Evolutionary conservation across 441 rosid genomes (phyloP), one percentile per base, ranked within the genome.

Genomic region (Euphorbia corollata): DNA sequence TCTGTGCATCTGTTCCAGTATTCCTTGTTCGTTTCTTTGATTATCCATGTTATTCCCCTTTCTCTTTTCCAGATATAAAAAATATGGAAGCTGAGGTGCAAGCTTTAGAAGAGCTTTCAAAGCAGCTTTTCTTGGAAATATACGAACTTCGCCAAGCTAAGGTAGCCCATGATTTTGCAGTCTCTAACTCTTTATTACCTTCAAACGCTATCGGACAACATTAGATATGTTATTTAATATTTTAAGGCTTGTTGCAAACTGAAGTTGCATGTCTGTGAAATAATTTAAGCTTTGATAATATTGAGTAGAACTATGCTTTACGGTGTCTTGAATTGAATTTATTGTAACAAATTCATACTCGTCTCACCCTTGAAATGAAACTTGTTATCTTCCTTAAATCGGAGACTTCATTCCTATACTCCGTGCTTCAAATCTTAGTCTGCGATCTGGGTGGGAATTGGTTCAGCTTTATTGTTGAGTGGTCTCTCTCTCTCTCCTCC

Each of bases 71-170:
- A 94, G 99, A 91, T 77, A 86, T 91, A 64, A 88, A 85, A 79
- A 86, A 63, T 77, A 77, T 91, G 92, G 98, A 91, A 68, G 93
- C 90, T 6, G 99, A 95, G 89, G 96, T 91, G 61, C 91, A 87
- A 74, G 92, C 90, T 59, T 81, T 91, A 65, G 99, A 91, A 74
- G 98, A 91, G 83, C 90, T 95, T 24, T 91, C 98, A 41, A 95
- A 91, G 89, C 99, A 95, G 80, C 85, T 95, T 36, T 95, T 95
- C 83, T 75, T 95, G 86, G 99, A 95, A 81, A 91, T 95, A 61
- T 95, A 87, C 75, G 99, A 95, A 83, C 98, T 95, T 80, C 97
- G 91, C 73, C 96, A 90, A 73, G 91, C 99, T 70, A 95, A 91
- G 97, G 98, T 91, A 68, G 53, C 51, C 32, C 39, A 53, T 24